phyloP scores from a whole-genome alignment of 768 basidiomycete genomes.

The Antrodiella citrinella region DNA sequence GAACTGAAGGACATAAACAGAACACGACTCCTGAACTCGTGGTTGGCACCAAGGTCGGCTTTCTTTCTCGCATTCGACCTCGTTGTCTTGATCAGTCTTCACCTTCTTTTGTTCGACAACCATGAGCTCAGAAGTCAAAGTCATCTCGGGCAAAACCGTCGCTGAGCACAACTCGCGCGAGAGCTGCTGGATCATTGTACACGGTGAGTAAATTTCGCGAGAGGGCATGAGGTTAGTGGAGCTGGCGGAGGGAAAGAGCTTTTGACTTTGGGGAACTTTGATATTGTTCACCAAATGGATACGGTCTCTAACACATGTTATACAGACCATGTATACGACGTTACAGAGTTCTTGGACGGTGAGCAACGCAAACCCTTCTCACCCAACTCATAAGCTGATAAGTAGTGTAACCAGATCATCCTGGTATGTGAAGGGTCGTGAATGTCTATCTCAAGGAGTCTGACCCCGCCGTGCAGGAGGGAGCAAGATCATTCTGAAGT shows the following conservation, averaged over 20 bases:
- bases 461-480: too few relatives aligned
- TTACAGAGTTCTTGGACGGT: constrained; percentile 33
- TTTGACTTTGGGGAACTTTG: neutral
- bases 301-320: neutral
- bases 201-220: constrained; percentile 33
- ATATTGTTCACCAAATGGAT: neutral
- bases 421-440: constrained; percentile 7
- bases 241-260: neutral
- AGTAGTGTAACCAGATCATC: too few relatives aligned
- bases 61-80: neutral
- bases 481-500: constrained; percentile 39
- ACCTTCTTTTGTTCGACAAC: neutral
- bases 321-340: constrained; percentile 36
- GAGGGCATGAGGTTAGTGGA: constrained; percentile 1
- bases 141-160: constrained; percentile 31
- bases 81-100: neutral
- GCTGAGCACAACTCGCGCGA: constrained; percentile 49
- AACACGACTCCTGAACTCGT: too few relatives aligned
- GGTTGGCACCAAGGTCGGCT: too few relatives aligned
- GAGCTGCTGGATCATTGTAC: constrained; percentile 80
- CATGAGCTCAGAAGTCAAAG: neutral
- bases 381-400: too few relatives aligned
- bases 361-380: too few relatives aligned
- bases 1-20: too few relatives aligned
- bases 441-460: neutral